Evolutionary conservation across 2,329 filamentous ascomycete species (phyloP), one percentile per base, ranked within the genome.

Genomic region (Claviceps sp.): DNA sequence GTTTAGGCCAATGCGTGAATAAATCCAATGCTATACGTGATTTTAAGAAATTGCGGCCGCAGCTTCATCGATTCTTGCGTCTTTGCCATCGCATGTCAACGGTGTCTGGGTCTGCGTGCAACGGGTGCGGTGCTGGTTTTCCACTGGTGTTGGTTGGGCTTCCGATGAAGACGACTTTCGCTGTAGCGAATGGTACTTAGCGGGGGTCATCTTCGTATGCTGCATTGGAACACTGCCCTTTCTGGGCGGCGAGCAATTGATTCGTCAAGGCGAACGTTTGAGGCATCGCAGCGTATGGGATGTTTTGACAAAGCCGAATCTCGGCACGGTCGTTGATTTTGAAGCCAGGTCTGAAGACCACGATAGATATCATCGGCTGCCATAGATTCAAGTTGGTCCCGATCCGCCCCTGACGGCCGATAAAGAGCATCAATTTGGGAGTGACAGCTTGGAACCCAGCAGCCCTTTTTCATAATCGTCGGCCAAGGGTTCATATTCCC

Each of bases 131-230:
- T 0, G 90, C 95, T 64, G 88, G 95, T 1, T 74, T 96, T 2
- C 86, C 89, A 0, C 72, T 96, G 0, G 87, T 88, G 0, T 71
- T 96, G 3, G 0, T 71, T 96, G 3, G 90, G 90, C 0, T 95
- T 95, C 89, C 90, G 0, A 79, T 96, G 58, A 90, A 96, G 69
- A 96, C 90, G 0, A 95, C 90, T 1, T 91, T 96, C 59, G 88
- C 89, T 0, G 83, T 95, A 2, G 81, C 86, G 90, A 47, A 94
- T 96, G 88, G 88, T 82, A 88, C 51, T 72, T 96, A n/a, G 79
- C 84, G 0, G 86, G 88, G 0, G 85, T 0, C 70, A 72, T 8
- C 68, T 96, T 55, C 75, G 80, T 22, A 81, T 96, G 62, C 72
- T 96, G 51, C 22, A 22, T 30, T 1, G 90, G 90, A 2, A 91